Percentiles rank a stretch among this genome's conserved stretches.
Evolutionary conservation across 108 stramenopile species (phyloP).

Genomic region (Cyclostephanos tholiformis): DNA sequence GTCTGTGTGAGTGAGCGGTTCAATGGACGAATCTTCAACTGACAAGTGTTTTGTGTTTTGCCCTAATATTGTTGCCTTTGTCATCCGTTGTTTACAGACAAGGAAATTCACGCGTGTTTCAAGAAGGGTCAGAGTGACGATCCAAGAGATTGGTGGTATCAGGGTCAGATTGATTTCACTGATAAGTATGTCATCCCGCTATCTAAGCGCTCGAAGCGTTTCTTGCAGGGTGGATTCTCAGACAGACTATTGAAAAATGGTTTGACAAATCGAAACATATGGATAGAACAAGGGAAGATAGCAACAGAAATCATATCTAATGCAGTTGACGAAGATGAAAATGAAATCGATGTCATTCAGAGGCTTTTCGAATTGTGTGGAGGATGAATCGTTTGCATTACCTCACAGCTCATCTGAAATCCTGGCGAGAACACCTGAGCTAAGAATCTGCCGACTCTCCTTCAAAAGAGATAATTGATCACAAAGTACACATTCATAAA

Average conservation of each 20-base stretch:
- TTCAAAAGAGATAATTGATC: too few relatives aligned
- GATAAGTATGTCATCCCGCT: slow-evolving; percentile 48
- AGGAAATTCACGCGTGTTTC: slow-evolving; percentile 39
- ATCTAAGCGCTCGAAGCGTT: slow-evolving; percentile 9
- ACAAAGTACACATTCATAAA: too few relatives aligned
- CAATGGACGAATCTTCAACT: not conserved
- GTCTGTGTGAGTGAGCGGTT: slow-evolving; percentile 26
- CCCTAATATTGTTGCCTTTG: not conserved
- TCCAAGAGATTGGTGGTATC: slow-evolving; percentile 38
- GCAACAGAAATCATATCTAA: slow-evolving; percentile 15
- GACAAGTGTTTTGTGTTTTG: not conserved
- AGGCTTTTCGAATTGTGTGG: not conserved
- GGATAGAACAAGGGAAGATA: slow-evolving; percentile 18
- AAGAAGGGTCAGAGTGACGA: slow-evolving; percentile 30
- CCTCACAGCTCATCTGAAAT: too few relatives aligned
- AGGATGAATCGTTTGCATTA: not conserved
- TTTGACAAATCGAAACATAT: slow-evolving; percentile 13
- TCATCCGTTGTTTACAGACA: slow-evolving; percentile 6
- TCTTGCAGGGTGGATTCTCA: slow-evolving; percentile 23
- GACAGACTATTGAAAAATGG: slow-evolving; percentile 6
- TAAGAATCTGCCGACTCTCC: too few relatives aligned
- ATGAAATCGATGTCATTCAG: slow-evolving; percentile 8
- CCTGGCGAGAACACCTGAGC: too few relatives aligned
- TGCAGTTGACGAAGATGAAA: slow-evolving; percentile 10
- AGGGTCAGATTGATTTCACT: slow-evolving; percentile 51